Conservation (phyloP, 805 yeast genomes). For the Candida chilensis region DNA sequence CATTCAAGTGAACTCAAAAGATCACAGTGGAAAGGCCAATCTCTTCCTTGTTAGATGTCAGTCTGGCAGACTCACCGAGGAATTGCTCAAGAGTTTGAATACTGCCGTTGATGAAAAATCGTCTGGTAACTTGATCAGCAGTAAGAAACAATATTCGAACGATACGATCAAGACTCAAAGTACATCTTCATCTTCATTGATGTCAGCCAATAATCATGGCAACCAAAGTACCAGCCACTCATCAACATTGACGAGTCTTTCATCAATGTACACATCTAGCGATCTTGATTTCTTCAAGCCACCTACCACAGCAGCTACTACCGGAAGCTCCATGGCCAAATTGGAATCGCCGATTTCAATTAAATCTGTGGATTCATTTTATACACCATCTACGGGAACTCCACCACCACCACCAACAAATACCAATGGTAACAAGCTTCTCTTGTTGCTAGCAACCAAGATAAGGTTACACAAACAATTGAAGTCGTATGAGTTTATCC, state of each 20-base stretch:
- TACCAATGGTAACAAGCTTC: not conserved
- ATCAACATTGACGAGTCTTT: conserved; percentile 1
- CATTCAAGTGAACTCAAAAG: not conserved
- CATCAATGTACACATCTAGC: not conserved
- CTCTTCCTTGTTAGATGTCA: not conserved
- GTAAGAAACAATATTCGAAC: not conserved
- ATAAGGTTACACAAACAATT: conserved; percentile 1
- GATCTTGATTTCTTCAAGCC: not conserved
- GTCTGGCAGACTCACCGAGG: not conserved
- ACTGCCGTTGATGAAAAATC: not conserved
- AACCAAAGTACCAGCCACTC: not conserved
- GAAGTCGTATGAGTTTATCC: not conserved
- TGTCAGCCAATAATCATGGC: not conserved
- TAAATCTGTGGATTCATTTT: not conserved
- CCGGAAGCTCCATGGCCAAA: not conserved
- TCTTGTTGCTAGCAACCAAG: not conserved
- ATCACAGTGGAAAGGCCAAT: not conserved
- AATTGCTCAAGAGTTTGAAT: not conserved
- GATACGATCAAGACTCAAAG: not conserved
- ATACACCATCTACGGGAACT: not conserved
- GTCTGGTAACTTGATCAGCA: not conserved
- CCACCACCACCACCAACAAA: not conserved
- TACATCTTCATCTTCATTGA: not conserved
- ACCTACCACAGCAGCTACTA: not conserved
- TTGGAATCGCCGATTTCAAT: not conserved